Evolutionary conservation across 495 filamentous ascomycete genomes (phyloP).

Genomic region (Friedmanniomyces simplex): DNA sequence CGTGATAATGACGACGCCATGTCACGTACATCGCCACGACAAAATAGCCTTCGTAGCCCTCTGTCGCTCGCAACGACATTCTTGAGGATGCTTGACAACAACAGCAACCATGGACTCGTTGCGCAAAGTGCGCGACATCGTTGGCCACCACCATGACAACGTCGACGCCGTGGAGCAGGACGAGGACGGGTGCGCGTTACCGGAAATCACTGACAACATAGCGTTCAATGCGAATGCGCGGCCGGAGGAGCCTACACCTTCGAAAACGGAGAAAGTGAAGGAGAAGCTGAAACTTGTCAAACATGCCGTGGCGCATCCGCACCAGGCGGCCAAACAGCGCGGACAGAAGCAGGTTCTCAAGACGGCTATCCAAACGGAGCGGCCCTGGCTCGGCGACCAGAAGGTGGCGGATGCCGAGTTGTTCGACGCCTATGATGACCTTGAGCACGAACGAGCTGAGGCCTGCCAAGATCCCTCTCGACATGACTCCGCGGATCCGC

Average conservation of each 20-base stretch:
- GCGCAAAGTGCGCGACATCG: neutral
- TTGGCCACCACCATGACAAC: neutral
- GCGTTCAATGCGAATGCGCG: neutral
- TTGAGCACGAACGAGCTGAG: constrained; percentile 5
- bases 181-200: neutral
- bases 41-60: too few relatives aligned
- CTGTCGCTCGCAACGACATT: too few relatives aligned
- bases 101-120: neutral
- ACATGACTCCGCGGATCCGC: neutral
- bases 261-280: neutral
- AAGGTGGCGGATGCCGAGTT: constrained; percentile 11
- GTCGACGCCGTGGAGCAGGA: neutral
- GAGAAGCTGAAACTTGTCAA: constrained; percentile 4
- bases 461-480: neutral
- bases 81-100: neutral
- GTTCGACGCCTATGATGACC: constrained; percentile 20
- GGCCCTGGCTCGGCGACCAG: constrained; percentile 15
- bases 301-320: constrained; percentile 6
- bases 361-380: constrained; percentile 8
- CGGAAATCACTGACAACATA: neutral
- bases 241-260: neutral
- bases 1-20: too few relatives aligned
- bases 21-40: too few relatives aligned
- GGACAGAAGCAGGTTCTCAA: constrained; percentile 1
- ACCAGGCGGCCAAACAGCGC: neutral